Evolutionary conservation across 2,329 filamentous ascomycete species (phyloP), one percentile per base, ranked within the genome.

Genomic region (Emericellopsis cladophorae): DNA sequence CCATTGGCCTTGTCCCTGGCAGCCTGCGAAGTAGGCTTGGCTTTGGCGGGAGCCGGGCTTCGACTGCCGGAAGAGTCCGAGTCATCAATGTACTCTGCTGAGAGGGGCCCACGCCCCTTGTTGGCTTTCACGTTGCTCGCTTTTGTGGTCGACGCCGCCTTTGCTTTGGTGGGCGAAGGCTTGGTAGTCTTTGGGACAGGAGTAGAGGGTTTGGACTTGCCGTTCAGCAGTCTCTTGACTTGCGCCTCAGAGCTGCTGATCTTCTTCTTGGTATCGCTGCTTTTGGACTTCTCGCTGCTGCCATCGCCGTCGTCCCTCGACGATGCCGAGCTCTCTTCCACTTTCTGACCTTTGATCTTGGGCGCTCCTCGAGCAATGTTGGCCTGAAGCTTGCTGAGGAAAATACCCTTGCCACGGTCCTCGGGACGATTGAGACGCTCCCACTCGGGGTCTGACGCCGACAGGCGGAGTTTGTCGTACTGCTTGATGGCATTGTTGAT

Each of bases 351-450:
- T 46, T 67, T 67, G 47, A 66, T 64, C 51, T 71, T 75, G n/a
- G 65, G 61, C 2, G n/a, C 31, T 36, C 67, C 68, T 52, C 70
- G 73, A 38, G 71, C 74, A 36, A 81, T 65, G 11, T 22, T 31
- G 9, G 68, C 72, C 48, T 81, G 76, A 8, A 81, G 58, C 49
- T 72, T 76, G 58, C 77, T 81, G 29, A 81, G 57, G 39, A 70
- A 72, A 39, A 72, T 78, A 40, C 76, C 76, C 45, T 61, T 62
- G 40, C 73, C 74, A 39, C 77, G 65, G 42, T 81, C 74, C 37
- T 71, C 65, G 46, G 64, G 66, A 5, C 72, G 68, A 10, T 80
- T 59, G n/a, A 81, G 59, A 46, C 64, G 69, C 50, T 81, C 72
- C 77, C 77, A 81, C 40, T 75, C 67, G 0, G 68, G 66, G 43